Percentiles rank a stretch among this genome's conserved stretches.
These are phyloP conservation scores for Sporisorium exsertum DNA, from an alignment of 1,284 basidiomycete species.

Conservation along the genomic window DNA sequence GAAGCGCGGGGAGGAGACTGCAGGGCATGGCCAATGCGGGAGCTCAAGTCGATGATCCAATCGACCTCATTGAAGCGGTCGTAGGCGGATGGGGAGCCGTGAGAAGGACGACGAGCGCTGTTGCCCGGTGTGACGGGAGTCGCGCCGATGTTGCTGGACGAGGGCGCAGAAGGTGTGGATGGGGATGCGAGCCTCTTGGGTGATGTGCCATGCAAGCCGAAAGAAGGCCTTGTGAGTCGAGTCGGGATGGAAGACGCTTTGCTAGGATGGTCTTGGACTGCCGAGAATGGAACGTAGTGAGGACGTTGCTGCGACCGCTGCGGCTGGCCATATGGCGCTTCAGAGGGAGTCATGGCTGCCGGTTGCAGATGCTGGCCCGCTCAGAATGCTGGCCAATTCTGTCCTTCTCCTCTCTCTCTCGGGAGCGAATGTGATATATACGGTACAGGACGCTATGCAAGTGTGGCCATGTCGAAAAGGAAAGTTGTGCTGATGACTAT, in stretches of 20 bases:
- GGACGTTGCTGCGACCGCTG: constrained; percentile 19
- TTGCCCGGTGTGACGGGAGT: neutral
- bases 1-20: constrained; percentile 10
- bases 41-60: constrained; percentile 48
- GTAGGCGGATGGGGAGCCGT: constrained; percentile 38
- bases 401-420: neutral
- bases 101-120: constrained; percentile 13
- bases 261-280: neutral
- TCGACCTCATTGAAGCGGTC: constrained; percentile 48
- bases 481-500: neutral
- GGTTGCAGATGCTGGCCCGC: neutral
- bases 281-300: constrained; percentile 20
- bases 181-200: constrained; percentile 6
- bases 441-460: neutral
- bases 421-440: too few relatives aligned
- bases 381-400: neutral
- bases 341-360: constrained; percentile 10
- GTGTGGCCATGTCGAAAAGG: constrained; percentile 3
- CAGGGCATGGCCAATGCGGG: constrained; percentile 41
- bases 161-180: neutral
- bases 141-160: neutral
- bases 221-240: neutral
- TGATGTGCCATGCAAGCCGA: neutral
- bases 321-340: constrained; percentile 6
- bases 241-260: constrained; percentile 9